Evolutionary conservation across 23 red algal genomes (phyloP).

Genomic region (Gracilaria domingensis): DNA sequence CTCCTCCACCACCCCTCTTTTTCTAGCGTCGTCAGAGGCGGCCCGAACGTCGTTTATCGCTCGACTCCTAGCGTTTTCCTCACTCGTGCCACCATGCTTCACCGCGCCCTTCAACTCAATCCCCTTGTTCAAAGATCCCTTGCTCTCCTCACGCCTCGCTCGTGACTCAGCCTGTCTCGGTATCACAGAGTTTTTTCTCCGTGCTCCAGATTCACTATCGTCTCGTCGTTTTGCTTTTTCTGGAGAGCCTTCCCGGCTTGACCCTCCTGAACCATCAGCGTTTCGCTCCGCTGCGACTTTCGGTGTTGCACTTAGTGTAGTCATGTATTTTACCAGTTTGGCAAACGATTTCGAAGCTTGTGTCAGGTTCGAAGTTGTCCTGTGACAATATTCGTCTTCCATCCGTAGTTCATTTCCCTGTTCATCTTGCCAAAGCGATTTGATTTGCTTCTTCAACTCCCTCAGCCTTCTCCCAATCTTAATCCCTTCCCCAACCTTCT

Average conservation of each 20-base stretch:
- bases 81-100: neutral
- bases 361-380: neutral
- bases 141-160: neutral
- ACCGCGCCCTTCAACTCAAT: neutral
- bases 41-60: neutral
- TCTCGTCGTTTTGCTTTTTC: neutral
- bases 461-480: neutral
- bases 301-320: neutral
- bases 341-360: neutral
- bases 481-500: neutral
- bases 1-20: neutral
- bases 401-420: neutral
- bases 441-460: conserved; percentile 15
- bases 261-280: neutral
- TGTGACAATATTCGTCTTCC: neutral
- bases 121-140: neutral
- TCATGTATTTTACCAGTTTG: neutral
- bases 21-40: neutral
- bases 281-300: neutral
- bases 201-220: neutral
- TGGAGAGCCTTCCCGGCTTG: conserved; percentile 12
- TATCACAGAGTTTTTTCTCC: neutral
- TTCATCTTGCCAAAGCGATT: neutral
- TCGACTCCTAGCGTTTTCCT: neutral
- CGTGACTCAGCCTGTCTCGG: neutral